phyloP scores from a whole-genome alignment of 2,329 filamentous ascomycete genomes.

The Fusarium burgessii region DNA sequence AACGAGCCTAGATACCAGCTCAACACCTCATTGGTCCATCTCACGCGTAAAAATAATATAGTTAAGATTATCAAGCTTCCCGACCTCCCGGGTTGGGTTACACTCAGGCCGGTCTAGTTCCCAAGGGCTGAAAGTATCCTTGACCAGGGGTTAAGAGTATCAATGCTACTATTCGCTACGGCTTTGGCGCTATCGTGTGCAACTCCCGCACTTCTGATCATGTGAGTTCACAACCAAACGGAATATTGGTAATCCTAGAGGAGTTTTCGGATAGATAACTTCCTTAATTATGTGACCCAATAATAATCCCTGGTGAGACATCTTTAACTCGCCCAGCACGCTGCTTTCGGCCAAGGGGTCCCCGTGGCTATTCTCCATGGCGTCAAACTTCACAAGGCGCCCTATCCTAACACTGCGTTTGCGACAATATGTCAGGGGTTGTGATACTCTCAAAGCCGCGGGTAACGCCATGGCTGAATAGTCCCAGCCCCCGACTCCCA shows the following conservation, averaged over 20 bases:
- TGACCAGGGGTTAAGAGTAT: slow-evolving; percentile 16
- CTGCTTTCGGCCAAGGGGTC: slow-evolving; percentile 20
- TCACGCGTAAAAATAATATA: background rate
- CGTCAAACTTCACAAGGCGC: slow-evolving; percentile 24
- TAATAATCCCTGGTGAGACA: slow-evolving; percentile 7
- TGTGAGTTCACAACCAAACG: slow-evolving; percentile 8
- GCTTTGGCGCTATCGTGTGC: slow-evolving; percentile 6
- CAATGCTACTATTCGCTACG: background rate
- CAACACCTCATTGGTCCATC: slow-evolving; percentile 7
- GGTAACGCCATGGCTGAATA: slow-evolving; percentile 31
- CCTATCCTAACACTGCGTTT: slow-evolving; percentile 1
- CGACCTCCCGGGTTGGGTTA: slow-evolving; percentile 27
- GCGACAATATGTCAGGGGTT: slow-evolving; percentile 19
- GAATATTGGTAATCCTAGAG: background rate
- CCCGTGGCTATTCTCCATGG: slow-evolving; percentile 9
- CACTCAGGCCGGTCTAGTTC: slow-evolving; percentile 22
- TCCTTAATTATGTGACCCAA: background rate
- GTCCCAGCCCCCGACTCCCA: background rate
- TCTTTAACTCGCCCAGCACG: slow-evolving; percentile 21
- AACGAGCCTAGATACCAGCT: background rate
- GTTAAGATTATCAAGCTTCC: slow-evolving; percentile 19
- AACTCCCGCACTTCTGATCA: slow-evolving; percentile 15
- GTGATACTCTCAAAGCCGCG: slow-evolving; percentile 8
- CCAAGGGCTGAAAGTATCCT: slow-evolving; percentile 38
- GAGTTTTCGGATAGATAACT: slow-evolving; percentile 4